Evolutionary conservation across 2,329 filamentous ascomycete genomes (phyloP).

Genomic region (Tolypocladium endophyticum): DNA sequence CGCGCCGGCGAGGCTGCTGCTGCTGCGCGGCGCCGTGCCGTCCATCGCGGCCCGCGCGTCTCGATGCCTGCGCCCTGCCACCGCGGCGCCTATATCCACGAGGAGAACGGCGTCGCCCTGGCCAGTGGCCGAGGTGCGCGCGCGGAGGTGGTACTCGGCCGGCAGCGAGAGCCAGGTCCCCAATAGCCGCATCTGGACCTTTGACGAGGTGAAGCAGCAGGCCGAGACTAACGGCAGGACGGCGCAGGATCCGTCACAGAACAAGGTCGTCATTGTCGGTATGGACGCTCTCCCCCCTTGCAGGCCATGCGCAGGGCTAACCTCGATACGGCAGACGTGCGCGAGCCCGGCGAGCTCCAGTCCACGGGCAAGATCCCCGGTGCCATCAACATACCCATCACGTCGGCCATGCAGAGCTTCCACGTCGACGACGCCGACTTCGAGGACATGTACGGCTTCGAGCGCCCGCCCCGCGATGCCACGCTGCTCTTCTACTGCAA

Average conservation of each 20-base stretch:
- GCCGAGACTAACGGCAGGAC: conserved; percentile 9
- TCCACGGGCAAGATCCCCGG: conserved; percentile 64
- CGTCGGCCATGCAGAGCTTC: conserved; percentile 66
- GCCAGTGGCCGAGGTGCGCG: not conserved
- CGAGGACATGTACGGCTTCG: conserved; percentile 68
- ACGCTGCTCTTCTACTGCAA: conserved; percentile 86
- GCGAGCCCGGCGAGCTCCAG: conserved; percentile 59
- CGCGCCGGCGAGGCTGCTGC: not conserved
- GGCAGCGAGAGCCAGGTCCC: not conserved
- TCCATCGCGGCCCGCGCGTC: not conserved
- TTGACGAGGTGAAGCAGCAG: conserved; percentile 36
- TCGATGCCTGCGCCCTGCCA: not conserved
- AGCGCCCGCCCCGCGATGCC: conserved; percentile 45
- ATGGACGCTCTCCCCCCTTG: conserved; percentile 2
- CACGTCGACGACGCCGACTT: conserved; percentile 72
- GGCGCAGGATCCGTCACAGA: conserved; percentile 2
- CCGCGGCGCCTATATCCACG: not conserved
- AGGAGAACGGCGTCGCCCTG: not conserved
- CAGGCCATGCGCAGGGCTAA: not conserved
- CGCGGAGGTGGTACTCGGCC: conserved; percentile 15
- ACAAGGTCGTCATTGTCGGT: conserved; percentile 36
- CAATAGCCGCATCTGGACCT: conserved; percentile 31
- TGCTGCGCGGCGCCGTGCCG: not conserved
- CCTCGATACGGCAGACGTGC: conserved; percentile 42
- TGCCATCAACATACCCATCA: conserved; percentile 74